phyloP scores from a whole-genome alignment of 768 basidiomycete species.

The Gymnopilus dilepis region DNA sequence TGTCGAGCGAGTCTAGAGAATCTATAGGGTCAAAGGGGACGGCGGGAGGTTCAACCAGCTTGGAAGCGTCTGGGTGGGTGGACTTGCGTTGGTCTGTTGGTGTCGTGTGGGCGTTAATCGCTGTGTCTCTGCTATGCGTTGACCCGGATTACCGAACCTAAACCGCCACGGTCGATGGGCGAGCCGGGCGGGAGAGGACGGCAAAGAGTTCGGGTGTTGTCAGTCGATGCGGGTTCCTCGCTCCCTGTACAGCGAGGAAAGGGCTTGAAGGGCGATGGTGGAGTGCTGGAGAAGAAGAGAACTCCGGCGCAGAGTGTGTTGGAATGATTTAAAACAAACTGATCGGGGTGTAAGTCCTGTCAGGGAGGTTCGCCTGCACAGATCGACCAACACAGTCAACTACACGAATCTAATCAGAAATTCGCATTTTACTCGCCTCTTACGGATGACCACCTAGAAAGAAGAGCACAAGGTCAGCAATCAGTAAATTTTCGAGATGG shows the following conservation, averaged over 20 bases:
- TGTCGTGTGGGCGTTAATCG: constrained; percentile 16
- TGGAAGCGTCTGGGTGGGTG: constrained; percentile 14
- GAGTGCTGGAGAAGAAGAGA: constrained; percentile 26
- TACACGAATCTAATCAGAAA: constrained; percentile 1
- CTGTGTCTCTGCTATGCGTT: constrained; percentile 31
- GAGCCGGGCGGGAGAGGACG: constrained; percentile 69
- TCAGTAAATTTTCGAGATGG: constrained; percentile 15
- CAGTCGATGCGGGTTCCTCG: constrained; percentile 71
- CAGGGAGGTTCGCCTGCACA: constrained; percentile 79
- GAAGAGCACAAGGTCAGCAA: constrained; percentile 25
- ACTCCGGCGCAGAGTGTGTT: constrained; percentile 12
- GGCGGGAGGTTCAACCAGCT: constrained; percentile 10
- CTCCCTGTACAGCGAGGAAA: constrained; percentile 73
- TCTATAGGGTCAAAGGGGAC: constrained; percentile 21
- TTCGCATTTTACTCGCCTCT: constrained; percentile 55
- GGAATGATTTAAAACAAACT: constrained; percentile 8
- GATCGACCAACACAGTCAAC: constrained; percentile 23
- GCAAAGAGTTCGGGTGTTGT: constrained; percentile 52
- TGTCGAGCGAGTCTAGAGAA: constrained; percentile 31
- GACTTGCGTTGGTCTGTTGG: constrained; percentile 3
- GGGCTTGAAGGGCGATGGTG: constrained; percentile 49
- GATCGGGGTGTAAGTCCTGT: constrained; percentile 42
- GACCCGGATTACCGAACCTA: constrained; percentile 70
- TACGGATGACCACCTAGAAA: constrained; percentile 75
- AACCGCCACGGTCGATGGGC: constrained; percentile 72